A percentile compares a stretch with the other conserved stretches of the same genome.
Conservation (phyloP, 2,329 filamentous ascomycete genomes). For the Pseudocercospora macadamiae region DNA sequence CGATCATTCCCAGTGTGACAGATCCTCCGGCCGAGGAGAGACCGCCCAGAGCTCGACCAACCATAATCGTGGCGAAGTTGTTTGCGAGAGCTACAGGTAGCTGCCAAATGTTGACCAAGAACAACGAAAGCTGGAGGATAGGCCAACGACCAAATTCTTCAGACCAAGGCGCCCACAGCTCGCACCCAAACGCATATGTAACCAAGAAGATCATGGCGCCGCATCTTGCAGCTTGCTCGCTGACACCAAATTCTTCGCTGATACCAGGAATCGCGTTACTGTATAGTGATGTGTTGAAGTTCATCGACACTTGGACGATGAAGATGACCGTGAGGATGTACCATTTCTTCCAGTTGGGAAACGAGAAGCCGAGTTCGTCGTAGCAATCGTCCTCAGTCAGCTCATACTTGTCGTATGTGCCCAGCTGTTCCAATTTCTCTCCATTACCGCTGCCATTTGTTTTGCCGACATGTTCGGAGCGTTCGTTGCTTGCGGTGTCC, state of each 20-base stretch:
- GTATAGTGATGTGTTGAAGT: slow-evolving; percentile 62
- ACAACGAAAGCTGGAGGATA: slow-evolving; percentile 55
- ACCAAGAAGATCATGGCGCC: slow-evolving; percentile 56
- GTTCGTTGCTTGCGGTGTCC: slow-evolving; percentile 8
- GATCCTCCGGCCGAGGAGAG: slow-evolving; percentile 67
- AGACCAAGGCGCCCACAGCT: slow-evolving; percentile 58
- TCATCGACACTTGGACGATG: slow-evolving; percentile 59
- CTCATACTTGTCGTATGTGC: slow-evolving; percentile 49
- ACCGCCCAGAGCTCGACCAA: slow-evolving; percentile 56
- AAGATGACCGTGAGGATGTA: slow-evolving; percentile 55
- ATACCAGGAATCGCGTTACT: slow-evolving; percentile 55
- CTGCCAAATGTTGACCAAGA: slow-evolving; percentile 60
- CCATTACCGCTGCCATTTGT: slow-evolving; percentile 12
- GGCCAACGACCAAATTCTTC: slow-evolving; percentile 57
- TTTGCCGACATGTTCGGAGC: neutral
- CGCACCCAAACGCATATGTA: slow-evolving; percentile 54
- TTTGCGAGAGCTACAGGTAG: slow-evolving; percentile 51
- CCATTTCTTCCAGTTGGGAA: slow-evolving; percentile 55
- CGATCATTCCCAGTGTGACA: slow-evolving; percentile 68
- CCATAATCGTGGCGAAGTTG: slow-evolving; percentile 51
- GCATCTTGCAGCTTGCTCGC: slow-evolving; percentile 50
- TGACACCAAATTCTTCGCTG: slow-evolving; percentile 50
- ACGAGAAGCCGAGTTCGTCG: slow-evolving; percentile 50
- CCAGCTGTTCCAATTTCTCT: slow-evolving; percentile 34
- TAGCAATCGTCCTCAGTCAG: slow-evolving; percentile 36